Percentiles rank a stretch among this genome's conserved stretches.
phyloP scores from a whole-genome alignment of 495 filamentous ascomycete genomes.

The Pseudotulostoma volvatum region DNA sequence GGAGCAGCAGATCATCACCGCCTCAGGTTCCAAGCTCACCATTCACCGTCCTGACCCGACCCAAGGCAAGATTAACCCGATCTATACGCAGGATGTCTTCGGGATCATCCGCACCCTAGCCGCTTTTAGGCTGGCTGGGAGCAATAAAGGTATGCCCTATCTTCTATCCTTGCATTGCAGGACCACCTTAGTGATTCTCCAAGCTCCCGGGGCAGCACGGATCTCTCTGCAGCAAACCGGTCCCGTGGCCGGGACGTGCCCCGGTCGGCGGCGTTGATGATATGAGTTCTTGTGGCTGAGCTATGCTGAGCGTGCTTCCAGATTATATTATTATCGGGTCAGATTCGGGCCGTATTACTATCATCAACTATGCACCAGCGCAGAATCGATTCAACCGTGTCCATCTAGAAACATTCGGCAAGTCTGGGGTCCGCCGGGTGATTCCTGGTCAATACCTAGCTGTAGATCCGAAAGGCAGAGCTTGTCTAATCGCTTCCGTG shows the following conservation, averaged over 20 bases:
- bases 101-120: constrained; percentile 81
- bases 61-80: constrained; percentile 67
- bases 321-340: constrained; percentile 94
- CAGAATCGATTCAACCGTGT: constrained; percentile 79
- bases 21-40: constrained; percentile 75
- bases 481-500: constrained; percentile 79
- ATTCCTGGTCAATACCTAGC: constrained; percentile 92
- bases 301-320: constrained; percentile 47
- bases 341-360: constrained; percentile 86
- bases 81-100: constrained; percentile 86
- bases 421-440: constrained; percentile 87
- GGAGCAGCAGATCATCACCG: constrained; percentile 92
- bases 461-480: constrained; percentile 85
- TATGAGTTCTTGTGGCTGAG: constrained; percentile 17
- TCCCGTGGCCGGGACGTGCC: constrained; percentile 23
- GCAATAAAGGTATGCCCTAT: constrained; percentile 77
- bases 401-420: constrained; percentile 93
- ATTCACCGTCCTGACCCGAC: constrained; percentile 74
- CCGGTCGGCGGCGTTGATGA: constrained; percentile 25
- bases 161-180: constrained; percentile 31
- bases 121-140: constrained; percentile 79
- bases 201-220: constrained; percentile 45
- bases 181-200: constrained; percentile 88
- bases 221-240: constrained; percentile 21
- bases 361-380: constrained; percentile 78